Evolutionary conservation across 768 basidiomycete genomes (phyloP).

Genomic region (Suillus hirtellus): DNA sequence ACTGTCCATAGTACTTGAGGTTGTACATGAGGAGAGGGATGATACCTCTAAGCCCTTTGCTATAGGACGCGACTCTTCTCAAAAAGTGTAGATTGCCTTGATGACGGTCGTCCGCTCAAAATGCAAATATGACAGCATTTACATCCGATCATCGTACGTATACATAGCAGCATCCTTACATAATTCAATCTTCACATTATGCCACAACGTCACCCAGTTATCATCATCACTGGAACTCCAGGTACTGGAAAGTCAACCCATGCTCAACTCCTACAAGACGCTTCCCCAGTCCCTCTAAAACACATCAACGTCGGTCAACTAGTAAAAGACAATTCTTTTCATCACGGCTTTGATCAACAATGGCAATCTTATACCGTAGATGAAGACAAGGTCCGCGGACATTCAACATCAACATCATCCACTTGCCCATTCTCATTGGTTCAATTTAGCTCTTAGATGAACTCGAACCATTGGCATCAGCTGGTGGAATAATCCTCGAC

Average conservation of each 20-base stretch:
- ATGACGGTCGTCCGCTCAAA: not conserved
- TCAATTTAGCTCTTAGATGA: constrained; percentile 75
- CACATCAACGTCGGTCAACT: constrained; percentile 91
- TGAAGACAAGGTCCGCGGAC: constrained; percentile 82
- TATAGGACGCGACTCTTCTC: not conserved
- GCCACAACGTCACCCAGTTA: constrained; percentile 33
- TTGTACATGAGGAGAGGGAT: too few species aligned
- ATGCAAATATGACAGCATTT: too few species aligned
- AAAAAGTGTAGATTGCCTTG: constrained; percentile 14
- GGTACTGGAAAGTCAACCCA: constrained; percentile 97
- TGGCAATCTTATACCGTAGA: constrained; percentile 95
- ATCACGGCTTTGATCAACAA: constrained; percentile 87
- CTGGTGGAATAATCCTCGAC: constrained; percentile 84
- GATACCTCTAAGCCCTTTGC: too few species aligned
- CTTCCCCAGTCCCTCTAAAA: constrained; percentile 66
- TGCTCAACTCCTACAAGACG: constrained; percentile 76
- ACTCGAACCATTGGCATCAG: constrained; percentile 67
- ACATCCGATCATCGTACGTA: too few species aligned
- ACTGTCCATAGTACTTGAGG: not conserved
- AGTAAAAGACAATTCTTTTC: constrained; percentile 80
- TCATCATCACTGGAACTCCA: constrained; percentile 88
- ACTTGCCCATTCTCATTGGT: not conserved
- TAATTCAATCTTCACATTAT: not conserved
- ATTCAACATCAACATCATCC: not conserved
- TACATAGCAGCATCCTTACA: too few species aligned